Evolutionary conservation across 768 basidiomycete species (phyloP), one percentile per base, ranked within the genome.

Genomic region (Amylocystis lapponica): DNA sequence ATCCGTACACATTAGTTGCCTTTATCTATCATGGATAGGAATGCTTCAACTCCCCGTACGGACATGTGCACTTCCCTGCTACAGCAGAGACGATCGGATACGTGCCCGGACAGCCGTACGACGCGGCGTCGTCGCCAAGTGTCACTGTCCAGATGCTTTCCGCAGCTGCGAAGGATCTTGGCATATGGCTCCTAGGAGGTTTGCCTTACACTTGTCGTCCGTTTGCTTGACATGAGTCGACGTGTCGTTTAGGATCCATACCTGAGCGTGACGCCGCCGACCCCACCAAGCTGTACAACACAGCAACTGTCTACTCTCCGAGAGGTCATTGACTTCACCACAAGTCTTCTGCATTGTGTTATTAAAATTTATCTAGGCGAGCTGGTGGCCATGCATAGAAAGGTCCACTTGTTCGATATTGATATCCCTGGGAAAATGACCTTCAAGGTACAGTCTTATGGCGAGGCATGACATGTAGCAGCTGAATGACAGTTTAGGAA

Each of bases 371-470:
- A 14, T 14, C 39, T 42, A 13, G 8, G 94, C 20, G 79, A 89
- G 41, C 73, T 98, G 20, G 76, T 98, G 12, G 85, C 86, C 0
- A 79, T 76, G 29, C 92, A 98, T 65, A 83, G 95, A 41, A 99
- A 99, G 64, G 76, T 98, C 2, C 96, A 99, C 59, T 70, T 99
- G 4, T 99, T 98, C 63, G 95, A 99, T 60, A 97, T 98, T 48
- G 92, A 98, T 57, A 95, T 99, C 39, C 86, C 87, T 0, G 91
- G 90, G 13, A 83, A 88, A 59, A 92, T 95, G 60, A 88, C 64
- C 16, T 93, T 93, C 74, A 89, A 88, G 71, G 91, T 82, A 43
- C 10, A 46, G n/a, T n/a, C n/a, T n/a, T n/a, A n/a, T n/a, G n/a
- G n/a, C n/a, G n/a, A 14, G 5, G 5, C 31, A 13, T 33, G 6